phyloP scores from a whole-genome alignment of 1,284 basidiomycete species.

The Ganoderma lingzhi region DNA sequence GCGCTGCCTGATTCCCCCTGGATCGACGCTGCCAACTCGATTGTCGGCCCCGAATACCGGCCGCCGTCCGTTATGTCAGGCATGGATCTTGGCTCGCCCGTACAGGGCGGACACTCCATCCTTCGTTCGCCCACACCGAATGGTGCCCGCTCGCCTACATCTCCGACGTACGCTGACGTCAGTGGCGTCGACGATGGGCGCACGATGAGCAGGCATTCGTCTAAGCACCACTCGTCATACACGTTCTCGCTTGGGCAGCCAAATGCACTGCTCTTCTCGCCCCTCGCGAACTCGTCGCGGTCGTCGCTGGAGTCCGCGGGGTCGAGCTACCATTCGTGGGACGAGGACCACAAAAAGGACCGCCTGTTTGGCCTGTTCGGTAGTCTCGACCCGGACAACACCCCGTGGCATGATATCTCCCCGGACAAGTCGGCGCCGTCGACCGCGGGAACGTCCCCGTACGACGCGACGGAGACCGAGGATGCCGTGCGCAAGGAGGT shows the following conservation, averaged over 20 bases:
- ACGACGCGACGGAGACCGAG: slow-evolving; percentile 67
- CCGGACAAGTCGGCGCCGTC: slow-evolving; percentile 55
- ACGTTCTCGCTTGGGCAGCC: slow-evolving; percentile 56
- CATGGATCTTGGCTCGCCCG: slow-evolving; percentile 59
- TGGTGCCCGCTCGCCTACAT: slow-evolving; percentile 55
- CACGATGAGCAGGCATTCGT: slow-evolving; percentile 49
- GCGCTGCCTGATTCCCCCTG: slow-evolving; percentile 66
- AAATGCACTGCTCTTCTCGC: slow-evolving; percentile 68
- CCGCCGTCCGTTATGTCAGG: slow-evolving; percentile 60
- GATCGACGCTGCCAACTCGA: slow-evolving; percentile 46
- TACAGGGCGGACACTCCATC: slow-evolving; percentile 49
- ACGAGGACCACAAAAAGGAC: slow-evolving; percentile 63
- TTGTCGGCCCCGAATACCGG: slow-evolving; percentile 46
- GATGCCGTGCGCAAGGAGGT: slow-evolving; percentile 67
- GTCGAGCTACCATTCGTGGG: slow-evolving; percentile 85
- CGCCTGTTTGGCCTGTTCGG: slow-evolving; percentile 59
- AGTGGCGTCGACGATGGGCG: slow-evolving; percentile 41
- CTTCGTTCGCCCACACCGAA: slow-evolving; percentile 68
- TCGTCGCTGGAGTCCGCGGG: slow-evolving; percentile 81
- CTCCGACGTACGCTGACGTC: slow-evolving; percentile 56
- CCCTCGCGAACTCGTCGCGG: slow-evolving; percentile 74
- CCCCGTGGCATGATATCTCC: slow-evolving; percentile 69
- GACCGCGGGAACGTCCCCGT: slow-evolving; percentile 55
- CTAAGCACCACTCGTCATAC: slow-evolving; percentile 47
- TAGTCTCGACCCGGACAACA: slow-evolving; percentile 53